phyloP scores from a whole-genome alignment of 345 rosid species.

The Toxicodendron radicans region DNA sequence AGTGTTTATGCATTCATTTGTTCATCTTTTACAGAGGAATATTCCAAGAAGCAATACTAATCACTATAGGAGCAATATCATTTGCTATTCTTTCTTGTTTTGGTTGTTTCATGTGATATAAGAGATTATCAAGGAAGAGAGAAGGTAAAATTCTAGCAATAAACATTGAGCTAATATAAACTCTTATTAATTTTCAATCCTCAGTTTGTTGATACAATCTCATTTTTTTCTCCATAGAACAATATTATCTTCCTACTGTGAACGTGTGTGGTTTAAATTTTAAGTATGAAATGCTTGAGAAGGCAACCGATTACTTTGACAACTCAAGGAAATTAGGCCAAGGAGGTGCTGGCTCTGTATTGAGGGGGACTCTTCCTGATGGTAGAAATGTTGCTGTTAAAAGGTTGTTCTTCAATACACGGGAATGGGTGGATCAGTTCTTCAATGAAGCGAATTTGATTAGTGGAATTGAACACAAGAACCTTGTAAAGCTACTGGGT shows the following conservation, averaged over 20 bases:
- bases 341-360: conserved; percentile 83
- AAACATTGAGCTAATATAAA: not conserved
- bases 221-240: conserved; percentile 15
- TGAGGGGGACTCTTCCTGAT: conserved; percentile 68
- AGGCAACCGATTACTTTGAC: conserved; percentile 60
- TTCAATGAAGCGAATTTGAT: conserved; percentile 79
- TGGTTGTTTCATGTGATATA: conserved; percentile 50
- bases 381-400: conserved; percentile 74
- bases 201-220: conserved; percentile 1
- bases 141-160: conserved; percentile 21
- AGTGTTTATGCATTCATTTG: not conserved
- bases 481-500: conserved; percentile 70
- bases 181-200: not conserved
- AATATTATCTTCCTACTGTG: not conserved
- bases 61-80: conserved; percentile 20
- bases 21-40: conserved; percentile 11
- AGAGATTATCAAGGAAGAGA: conserved; percentile 35
- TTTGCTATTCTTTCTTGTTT: conserved; percentile 32
- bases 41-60: not conserved
- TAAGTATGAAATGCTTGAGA: conserved; percentile 69
- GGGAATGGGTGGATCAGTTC: conserved; percentile 81
- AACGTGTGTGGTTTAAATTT: conserved; percentile 37
- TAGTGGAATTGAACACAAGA: conserved; percentile 61
- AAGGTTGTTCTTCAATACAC: conserved; percentile 55
- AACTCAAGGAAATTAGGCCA: conserved; percentile 70